Evolutionary conservation across 2,329 filamentous ascomycete species (phyloP).

Genomic region (Trichothecium sympodiale): DNA sequence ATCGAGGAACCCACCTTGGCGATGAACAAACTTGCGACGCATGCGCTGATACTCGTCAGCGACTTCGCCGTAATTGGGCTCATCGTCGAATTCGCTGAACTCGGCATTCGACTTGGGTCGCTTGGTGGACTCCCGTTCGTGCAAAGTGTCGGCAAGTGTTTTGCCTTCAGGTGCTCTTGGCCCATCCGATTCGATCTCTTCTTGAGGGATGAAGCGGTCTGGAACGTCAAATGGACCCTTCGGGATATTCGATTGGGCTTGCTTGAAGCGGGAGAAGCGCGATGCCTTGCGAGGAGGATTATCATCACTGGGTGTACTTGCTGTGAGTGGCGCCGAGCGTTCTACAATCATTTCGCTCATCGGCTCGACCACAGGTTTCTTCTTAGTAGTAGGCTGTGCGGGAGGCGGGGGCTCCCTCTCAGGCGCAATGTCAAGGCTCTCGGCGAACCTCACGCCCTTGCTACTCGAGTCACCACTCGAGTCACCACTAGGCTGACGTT

Average conservation of each 20-base stretch:
- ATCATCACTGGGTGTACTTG: slow-evolving; percentile 12
- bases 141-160: slow-evolving; percentile 48
- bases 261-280: slow-evolving; percentile 47
- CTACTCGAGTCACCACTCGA: slow-evolving; percentile 9
- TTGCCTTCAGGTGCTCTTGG: slow-evolving; percentile 33
- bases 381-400: slow-evolving; percentile 10
- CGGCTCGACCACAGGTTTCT: slow-evolving; percentile 28
- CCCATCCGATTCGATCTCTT: slow-evolving; percentile 23
- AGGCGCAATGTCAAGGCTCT: slow-evolving; percentile 58
- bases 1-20: slow-evolving; percentile 70
- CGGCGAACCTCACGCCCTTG: slow-evolving; percentile 76
- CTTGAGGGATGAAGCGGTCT: slow-evolving; percentile 20
- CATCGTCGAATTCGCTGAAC: slow-evolving; percentile 50
- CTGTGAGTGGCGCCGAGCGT: slow-evolving; percentile 13
- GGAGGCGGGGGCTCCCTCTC: slow-evolving; percentile 13
- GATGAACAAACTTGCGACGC: slow-evolving; percentile 73
- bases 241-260: slow-evolving; percentile 17
- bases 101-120: slow-evolving; percentile 21
- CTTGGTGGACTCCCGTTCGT: slow-evolving; percentile 37
- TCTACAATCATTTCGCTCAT: slow-evolving; percentile 40
- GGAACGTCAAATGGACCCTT: slow-evolving; percentile 34
- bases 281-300: slow-evolving; percentile 31
- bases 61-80: slow-evolving; percentile 64
- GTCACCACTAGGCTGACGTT: slow-evolving; percentile 11
- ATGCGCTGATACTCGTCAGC: slow-evolving; percentile 72